Base-by-base conservation (phyloP, 1,284 basidiomycete species). In the Moesziomyces globuligerus region DNA sequence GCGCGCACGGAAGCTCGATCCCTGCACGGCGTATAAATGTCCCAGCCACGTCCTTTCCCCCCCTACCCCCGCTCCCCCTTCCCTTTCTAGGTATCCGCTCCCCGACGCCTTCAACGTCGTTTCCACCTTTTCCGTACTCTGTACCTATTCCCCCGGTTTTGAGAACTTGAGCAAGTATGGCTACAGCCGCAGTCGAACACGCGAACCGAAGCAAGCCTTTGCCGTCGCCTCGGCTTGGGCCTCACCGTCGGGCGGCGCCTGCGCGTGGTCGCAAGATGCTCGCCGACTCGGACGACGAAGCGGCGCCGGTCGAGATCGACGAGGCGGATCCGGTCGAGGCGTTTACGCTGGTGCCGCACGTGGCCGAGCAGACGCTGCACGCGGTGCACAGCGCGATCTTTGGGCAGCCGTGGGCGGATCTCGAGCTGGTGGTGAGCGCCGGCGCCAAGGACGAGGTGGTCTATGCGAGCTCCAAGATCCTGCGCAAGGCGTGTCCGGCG, bases 381-480 rank as follows among this genome's bases (percentile, higher is more conserved):
- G 64, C 64, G n/a, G 64, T 67, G 5, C 64, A 67, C 48, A 50
- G 28, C 10, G 64, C 64, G 42, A 67, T 67, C 43, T 67, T 55
- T 40, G 64, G 64, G 17, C 56, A 55, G 41, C 64, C 64, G 3
- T 67, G 56, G 56, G 64, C 64, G 1, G 64, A 67, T 17, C 64
- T 67, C 40, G 64, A 67, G 51, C 48, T 67, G 7, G 56, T 67
- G 18, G 52, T 67, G 40, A 53, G 37, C 28, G 48, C 45, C 11
- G 64, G 55, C 21, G 43, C 42, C 17, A 67, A 55, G 45, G 56
- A 67, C 25, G 56, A 67, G 18, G 51, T 57, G 13, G 23, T 67
- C 56, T 67, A 54, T 21, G 64, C 64, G 44, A 59, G 49, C 48
- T 59, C 56, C 41, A 60, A 55, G 51, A 40, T 67, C 23, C 52